Evolutionary conservation across 1,284 basidiomycete genomes (phyloP).

Genomic region (Moesziomyces sp.): DNA sequence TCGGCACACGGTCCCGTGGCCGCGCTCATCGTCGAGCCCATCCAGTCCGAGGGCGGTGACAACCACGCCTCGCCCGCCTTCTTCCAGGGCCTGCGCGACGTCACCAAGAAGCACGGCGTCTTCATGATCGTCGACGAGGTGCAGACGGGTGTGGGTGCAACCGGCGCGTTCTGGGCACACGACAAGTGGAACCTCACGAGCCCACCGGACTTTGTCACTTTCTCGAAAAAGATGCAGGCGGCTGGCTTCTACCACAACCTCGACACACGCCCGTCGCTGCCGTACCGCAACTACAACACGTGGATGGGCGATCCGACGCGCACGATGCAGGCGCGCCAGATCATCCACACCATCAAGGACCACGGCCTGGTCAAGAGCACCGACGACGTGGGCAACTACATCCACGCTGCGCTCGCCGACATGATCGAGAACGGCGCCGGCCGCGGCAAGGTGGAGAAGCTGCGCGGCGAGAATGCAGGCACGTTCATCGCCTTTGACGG

Average conservation of each 20-base stretch:
- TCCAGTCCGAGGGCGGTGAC: slow-evolving; percentile 73
- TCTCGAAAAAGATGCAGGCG: slow-evolving; percentile 69
- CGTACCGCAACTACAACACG: slow-evolving; percentile 71
- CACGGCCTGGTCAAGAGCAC: slow-evolving; percentile 69
- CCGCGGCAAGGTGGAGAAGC: slow-evolving; percentile 64
- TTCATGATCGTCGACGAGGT: slow-evolving; percentile 73
- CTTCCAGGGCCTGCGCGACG: slow-evolving; percentile 71
- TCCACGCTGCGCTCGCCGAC: slow-evolving; percentile 65
- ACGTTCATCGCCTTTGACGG: slow-evolving; percentile 73
- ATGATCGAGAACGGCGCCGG: slow-evolving; percentile 55
- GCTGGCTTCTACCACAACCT: slow-evolving; percentile 71
- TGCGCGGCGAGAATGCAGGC: slow-evolving; percentile 71
- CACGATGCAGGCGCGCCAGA: slow-evolving; percentile 71
- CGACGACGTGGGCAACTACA: slow-evolving; percentile 66
- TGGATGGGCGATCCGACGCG: slow-evolving; percentile 71
- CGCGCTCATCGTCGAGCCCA: slow-evolving; percentile 73
- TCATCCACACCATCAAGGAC: slow-evolving; percentile 70
- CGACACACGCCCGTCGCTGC: slow-evolving; percentile 70
- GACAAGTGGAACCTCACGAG: slow-evolving; percentile 71
- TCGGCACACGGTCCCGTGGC: slow-evolving; percentile 69
- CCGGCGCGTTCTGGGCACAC: slow-evolving; percentile 73
- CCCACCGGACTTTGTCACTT: slow-evolving; percentile 72
- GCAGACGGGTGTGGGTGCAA: slow-evolving; percentile 73
- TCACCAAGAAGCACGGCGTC: slow-evolving; percentile 70
- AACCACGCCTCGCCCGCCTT: slow-evolving; percentile 72